These are phyloP conservation scores for Metschnikowia koreensis DNA, from an alignment of 805 yeast genomes.

Conservation along the genomic window DNA sequence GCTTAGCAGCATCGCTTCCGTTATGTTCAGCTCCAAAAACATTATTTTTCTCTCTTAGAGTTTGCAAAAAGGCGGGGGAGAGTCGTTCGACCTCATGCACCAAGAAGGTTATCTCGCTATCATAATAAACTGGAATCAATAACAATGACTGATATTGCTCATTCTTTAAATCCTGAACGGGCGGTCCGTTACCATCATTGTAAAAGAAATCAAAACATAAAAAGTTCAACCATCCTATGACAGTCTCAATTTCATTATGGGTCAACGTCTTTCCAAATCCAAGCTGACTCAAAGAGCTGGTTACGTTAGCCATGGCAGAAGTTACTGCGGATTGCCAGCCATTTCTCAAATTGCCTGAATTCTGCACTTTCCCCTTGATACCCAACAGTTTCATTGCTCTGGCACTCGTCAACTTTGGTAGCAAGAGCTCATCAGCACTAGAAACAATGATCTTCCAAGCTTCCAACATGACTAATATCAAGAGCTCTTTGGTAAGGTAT, in stretches of 20 bases:
- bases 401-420: slow-evolving; percentile 66
- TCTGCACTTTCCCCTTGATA: slow-evolving; percentile 12
- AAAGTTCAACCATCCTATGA: slow-evolving; percentile 66
- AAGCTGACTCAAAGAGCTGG: slow-evolving; percentile 39
- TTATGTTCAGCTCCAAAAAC: slow-evolving; percentile 21
- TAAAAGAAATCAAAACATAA: slow-evolving; percentile 74
- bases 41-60: slow-evolving; percentile 48
- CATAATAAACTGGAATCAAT: slow-evolving; percentile 64
- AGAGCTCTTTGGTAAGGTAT: slow-evolving; percentile 51
- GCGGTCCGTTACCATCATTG: slow-evolving; percentile 79
- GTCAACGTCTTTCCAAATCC: slow-evolving; percentile 59
- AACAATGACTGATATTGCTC: slow-evolving; percentile 63
- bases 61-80: slow-evolving; percentile 51
- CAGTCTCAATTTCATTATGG: slow-evolving; percentile 59
- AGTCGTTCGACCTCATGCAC: slow-evolving; percentile 58
- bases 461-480: slow-evolving; percentile 65
- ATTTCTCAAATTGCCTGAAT: slow-evolving; percentile 8
- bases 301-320: slow-evolving; percentile 51
- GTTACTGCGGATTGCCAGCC: slow-evolving; percentile 47
- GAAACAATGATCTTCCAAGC: slow-evolving; percentile 76
- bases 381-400: slow-evolving; percentile 31
- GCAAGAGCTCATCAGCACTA: slow-evolving; percentile 65
- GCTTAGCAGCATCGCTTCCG: slow-evolving; percentile 12
- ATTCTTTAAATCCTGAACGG: slow-evolving; percentile 59
- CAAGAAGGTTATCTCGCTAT: slow-evolving; percentile 46